These are phyloP conservation scores for Daldinia eschscholtzii DNA, from an alignment of 2,329 filamentous ascomycete genomes.

Conservation along the genomic window DNA sequence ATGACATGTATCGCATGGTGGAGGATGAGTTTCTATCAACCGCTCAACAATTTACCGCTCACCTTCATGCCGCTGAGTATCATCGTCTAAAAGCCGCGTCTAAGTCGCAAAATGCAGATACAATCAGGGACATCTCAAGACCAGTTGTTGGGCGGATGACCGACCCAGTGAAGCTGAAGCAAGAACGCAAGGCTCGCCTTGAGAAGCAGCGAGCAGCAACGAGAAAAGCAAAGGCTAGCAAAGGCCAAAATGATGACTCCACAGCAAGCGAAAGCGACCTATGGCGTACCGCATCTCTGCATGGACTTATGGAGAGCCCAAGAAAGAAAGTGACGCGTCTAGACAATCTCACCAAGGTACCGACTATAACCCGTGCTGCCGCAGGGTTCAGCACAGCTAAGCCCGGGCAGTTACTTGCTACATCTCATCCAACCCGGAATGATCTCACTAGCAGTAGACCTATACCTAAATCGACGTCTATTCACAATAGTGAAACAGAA, in stretches of 20 bases:
- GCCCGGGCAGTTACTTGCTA: slow-evolving; percentile 6
- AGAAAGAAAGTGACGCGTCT: slow-evolving; percentile 48
- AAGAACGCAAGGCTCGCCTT: slow-evolving; percentile 53
- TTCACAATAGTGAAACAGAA: slow-evolving; percentile 25
- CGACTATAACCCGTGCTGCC: slow-evolving; percentile 45
- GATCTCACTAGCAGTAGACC: slow-evolving; percentile 19
- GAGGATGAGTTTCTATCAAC: slow-evolving; percentile 81
- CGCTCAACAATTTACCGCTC: slow-evolving; percentile 77
- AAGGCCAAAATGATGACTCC: slow-evolving; percentile 42
- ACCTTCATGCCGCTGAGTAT: slow-evolving; percentile 84
- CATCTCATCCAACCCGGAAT: slow-evolving; percentile 3
- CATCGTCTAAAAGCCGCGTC: slow-evolving; percentile 72
- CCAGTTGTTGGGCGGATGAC: slow-evolving; percentile 62
- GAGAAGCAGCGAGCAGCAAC: slow-evolving; percentile 54
- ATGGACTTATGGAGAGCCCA: slow-evolving; percentile 60
- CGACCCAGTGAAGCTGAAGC: slow-evolving; percentile 53
- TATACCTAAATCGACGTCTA: slow-evolving; percentile 8
- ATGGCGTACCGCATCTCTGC: slow-evolving; percentile 54
- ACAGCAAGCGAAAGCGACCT: slow-evolving; percentile 45
- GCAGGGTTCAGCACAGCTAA: slow-evolving; percentile 43
- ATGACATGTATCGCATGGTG: slow-evolving; percentile 84
- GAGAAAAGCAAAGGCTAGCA: slow-evolving; percentile 44
- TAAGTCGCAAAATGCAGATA: slow-evolving; percentile 65
- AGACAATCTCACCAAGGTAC: slow-evolving; percentile 40
- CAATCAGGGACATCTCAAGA: slow-evolving; percentile 64